Conservation (phyloP, 768 basidiomycete genomes). For the Agaricus blazei region DNA sequence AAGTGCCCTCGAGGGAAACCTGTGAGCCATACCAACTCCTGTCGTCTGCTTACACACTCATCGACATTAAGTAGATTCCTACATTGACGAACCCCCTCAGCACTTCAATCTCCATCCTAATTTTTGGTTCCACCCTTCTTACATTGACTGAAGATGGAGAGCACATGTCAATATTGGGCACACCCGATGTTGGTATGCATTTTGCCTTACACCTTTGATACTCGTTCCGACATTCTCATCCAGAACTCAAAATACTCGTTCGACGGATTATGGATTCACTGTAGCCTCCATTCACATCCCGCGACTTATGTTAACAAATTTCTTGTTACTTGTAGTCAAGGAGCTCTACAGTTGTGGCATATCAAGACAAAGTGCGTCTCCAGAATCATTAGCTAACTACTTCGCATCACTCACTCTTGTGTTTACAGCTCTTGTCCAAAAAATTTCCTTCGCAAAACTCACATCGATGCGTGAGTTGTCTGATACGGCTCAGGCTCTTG, state of each 20-base stretch:
- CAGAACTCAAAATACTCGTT: conserved; percentile 63
- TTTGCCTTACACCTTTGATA: neutral
- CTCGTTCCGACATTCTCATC: conserved; percentile 7
- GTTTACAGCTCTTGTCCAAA: conserved; percentile 75
- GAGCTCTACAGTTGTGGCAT: conserved; percentile 91
- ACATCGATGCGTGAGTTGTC: conserved; percentile 26
- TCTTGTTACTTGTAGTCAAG: conserved; percentile 76
- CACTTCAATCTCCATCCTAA: conserved; percentile 52
- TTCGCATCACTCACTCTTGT: neutral
- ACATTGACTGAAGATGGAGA: conserved; percentile 75
- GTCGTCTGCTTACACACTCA: neutral
- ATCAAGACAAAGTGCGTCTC: conserved; percentile 66
- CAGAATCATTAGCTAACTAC: neutral
- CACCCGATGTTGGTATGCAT: conserved; percentile 47
- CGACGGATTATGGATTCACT: conserved; percentile 80
- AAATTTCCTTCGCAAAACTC: conserved; percentile 55
- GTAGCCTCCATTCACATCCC: conserved; percentile 84
- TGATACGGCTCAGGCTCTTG: conserved; percentile 18
- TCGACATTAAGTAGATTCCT: conserved; percentile 39
- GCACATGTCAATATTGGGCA: conserved; percentile 77
- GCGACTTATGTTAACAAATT: conserved; percentile 97
- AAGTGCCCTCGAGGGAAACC: conserved; percentile 90
- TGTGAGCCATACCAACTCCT: conserved; percentile 30
- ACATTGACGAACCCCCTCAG: conserved; percentile 63
- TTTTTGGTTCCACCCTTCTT: conserved; percentile 80